Base-by-base conservation (phyloP, 306 rosid genomes). In the Castanea crenata region DNA sequence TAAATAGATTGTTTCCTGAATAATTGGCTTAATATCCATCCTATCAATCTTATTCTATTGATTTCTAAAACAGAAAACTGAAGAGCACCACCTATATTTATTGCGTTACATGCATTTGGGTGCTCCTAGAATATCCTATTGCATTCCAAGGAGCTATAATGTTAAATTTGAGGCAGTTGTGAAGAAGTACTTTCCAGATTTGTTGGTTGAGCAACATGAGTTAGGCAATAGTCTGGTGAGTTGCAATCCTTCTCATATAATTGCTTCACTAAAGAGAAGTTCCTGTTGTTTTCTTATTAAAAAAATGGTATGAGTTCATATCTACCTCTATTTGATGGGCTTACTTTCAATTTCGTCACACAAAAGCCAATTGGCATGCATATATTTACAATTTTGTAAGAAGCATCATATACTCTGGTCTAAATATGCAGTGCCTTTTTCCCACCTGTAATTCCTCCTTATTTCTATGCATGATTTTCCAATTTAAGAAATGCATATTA, bases 91-190 rank as follows among this genome's bases (percentile, higher is more conserved):
- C 72, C 87, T 94, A 69, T 88, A 89, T 87, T 84, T 89, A 32
- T 83, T 94, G 80, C 78, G 79, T 74, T 94, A 87, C 82, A 23
- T 87, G 88, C 97, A 92, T 80, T 23, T 90, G 89, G 97, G 99
- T 38, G 92, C 87, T 81, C 93, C 97, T 62, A 92, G 71, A 89
- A 76, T 92, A 72, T 92, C 95, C 97, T 87, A 92, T 85, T 74
- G 91, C 41, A 63, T 94, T 77, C 94, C 99, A 1, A 85, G 87
- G 77, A 88, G 81, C 83, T 88, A 69, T 78, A 58, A 82, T 62
- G 78, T 31, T 70, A 68, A 79, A 79, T 92, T 90, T 34, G 89
- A 90, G 89, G 78, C 75, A 46, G 77, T 86, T 78, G 44, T 76
- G 86, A 86, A 79, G 73, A 85, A 84, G 79, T 83, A 76, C 86